Conservation (phyloP, 177 flowering plant species). For the Vitis hybrid region DNA sequence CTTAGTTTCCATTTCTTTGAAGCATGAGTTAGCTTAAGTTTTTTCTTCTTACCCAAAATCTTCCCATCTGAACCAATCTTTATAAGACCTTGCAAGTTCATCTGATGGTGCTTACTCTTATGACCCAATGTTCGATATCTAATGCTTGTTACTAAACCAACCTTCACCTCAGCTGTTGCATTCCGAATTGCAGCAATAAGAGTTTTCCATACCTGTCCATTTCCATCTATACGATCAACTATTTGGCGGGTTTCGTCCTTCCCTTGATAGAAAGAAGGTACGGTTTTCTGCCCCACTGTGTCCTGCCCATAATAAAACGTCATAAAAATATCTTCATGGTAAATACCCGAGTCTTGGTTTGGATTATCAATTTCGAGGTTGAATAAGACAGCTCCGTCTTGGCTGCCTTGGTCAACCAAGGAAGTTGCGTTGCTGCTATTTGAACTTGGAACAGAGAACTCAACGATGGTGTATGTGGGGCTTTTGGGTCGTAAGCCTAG, state of each 20-base stretch:
- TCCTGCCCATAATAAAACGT: constrained; percentile 18
- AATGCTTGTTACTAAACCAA: constrained; percentile 20
- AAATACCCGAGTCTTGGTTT: constrained; percentile 19
- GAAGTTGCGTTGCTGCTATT: not conserved
- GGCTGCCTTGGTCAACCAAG: not conserved
- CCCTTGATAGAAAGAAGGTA: constrained; percentile 23
- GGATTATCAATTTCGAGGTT: constrained; percentile 23
- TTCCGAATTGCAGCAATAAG: constrained; percentile 12
- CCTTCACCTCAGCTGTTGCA: constrained; percentile 26
- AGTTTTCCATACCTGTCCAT: constrained; percentile 15
- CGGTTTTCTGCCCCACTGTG: constrained; percentile 7
- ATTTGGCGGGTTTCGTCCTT: constrained; percentile 10
- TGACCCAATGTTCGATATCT: constrained; percentile 17
- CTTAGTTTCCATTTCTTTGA: constrained; percentile 20
- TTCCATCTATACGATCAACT: not conserved
- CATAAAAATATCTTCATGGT: constrained; percentile 21
- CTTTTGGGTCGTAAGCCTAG: constrained; percentile 26
- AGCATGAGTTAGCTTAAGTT: constrained; percentile 17
- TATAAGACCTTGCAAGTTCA: constrained; percentile 23
- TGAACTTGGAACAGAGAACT: constrained; percentile 16
- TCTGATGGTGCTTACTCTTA: constrained; percentile 29
- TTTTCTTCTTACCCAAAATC: constrained; percentile 27
- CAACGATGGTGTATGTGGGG: constrained; percentile 29
- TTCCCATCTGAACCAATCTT: constrained; percentile 42
- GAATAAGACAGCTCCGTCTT: constrained; percentile 2